These are phyloP conservation scores for Suillus brevipes DNA, from an alignment of 768 basidiomycete species.

Conservation along the genomic window DNA sequence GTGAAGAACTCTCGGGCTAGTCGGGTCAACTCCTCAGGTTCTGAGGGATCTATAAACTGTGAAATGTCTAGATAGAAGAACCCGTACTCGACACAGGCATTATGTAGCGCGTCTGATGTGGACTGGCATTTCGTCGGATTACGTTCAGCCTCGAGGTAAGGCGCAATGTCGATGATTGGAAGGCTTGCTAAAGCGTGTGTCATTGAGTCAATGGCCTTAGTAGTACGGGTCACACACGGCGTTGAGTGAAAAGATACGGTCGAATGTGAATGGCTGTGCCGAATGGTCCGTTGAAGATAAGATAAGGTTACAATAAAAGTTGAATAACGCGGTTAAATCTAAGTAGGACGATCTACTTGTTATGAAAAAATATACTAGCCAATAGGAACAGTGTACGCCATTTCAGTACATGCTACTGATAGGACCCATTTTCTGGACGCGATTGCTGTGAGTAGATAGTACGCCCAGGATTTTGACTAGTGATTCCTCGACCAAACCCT, in stretches of 20 bases:
- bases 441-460: constrained; percentile 62
- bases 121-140: constrained; percentile 37
- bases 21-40: constrained; percentile 63
- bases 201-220: not conserved
- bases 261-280: not conserved
- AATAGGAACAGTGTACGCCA: not conserved
- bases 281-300: not conserved
- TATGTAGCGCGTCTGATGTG: constrained; percentile 59
- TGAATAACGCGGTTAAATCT: not conserved
- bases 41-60: constrained; percentile 51
- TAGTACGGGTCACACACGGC: no score
- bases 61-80: constrained; percentile 88
- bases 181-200: constrained; percentile 30
- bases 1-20: constrained; percentile 75
- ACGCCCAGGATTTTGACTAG: constrained; percentile 53
- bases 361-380: not conserved
- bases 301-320: not conserved
- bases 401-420: constrained; percentile 19
- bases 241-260: not conserved
- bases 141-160: constrained; percentile 52
- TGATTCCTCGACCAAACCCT: constrained; percentile 38
- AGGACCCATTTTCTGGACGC: constrained; percentile 35
- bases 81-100: constrained; percentile 74
- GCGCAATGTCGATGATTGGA: constrained; percentile 73
- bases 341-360: not conserved